Conservation (phyloP, 345 rosid species). For the Eucalyptus microcorys region DNA sequence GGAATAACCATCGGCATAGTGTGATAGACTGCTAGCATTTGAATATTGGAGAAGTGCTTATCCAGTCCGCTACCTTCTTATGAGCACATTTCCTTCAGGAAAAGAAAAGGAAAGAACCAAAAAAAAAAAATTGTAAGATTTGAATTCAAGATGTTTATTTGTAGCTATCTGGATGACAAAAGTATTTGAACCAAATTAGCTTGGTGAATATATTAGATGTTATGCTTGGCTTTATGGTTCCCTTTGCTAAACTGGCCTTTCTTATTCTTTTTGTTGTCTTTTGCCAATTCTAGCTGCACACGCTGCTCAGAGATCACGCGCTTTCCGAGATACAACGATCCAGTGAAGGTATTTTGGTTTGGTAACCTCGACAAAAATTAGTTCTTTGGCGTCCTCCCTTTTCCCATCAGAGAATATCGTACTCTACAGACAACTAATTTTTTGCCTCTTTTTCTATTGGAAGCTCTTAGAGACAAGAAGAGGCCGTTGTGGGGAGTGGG, state of each 20-base stretch:
- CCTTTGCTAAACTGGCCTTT: not conserved
- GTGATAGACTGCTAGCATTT: not conserved
- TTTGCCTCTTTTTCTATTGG: not conserved
- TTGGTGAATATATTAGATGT: not conserved
- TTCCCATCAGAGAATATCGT: not conserved
- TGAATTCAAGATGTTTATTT: not conserved
- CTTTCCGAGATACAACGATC: constrained; percentile 89
- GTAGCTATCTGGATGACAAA: not conserved
- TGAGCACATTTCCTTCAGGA: not conserved
- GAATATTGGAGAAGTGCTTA: not conserved
- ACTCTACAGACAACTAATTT: not conserved
- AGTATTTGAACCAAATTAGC: not conserved
- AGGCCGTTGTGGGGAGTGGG: constrained; percentile 99
- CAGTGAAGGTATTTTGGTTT: constrained; percentile 50
- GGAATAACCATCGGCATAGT: not conserved
- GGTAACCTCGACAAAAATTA: not conserved
- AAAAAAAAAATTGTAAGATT: not conserved
- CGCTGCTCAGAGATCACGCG: constrained; percentile 57
- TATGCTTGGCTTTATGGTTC: not conserved
- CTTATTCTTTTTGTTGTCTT: not conserved
- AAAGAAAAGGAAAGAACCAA: not conserved
- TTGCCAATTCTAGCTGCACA: constrained; percentile 41
- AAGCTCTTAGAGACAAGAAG: constrained; percentile 84
- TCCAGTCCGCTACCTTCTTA: not conserved
- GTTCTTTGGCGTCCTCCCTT: not conserved